Conservation (phyloP, 2,329 filamentous ascomycete genomes). For the Aspergillus fumigatus region DNA sequence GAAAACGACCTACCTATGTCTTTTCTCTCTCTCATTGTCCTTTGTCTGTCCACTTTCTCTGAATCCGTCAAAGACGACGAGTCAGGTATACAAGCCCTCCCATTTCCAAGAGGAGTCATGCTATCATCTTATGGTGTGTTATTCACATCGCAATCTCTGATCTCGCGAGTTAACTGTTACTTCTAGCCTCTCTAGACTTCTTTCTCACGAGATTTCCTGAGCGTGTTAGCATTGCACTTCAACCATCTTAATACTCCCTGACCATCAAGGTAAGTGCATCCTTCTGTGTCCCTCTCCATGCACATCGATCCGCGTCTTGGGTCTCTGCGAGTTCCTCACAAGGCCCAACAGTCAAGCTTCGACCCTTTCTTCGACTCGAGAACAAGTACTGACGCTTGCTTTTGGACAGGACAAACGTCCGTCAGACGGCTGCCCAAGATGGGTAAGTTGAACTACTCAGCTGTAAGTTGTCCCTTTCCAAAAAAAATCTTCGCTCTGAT, state of each 20-base stretch:
- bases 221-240: background rate
- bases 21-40: background rate
- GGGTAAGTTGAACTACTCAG: conserved; percentile 38
- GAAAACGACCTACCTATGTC: background rate
- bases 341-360: background rate
- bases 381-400: background rate
- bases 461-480: conserved; percentile 23
- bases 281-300: background rate
- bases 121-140: background rate
- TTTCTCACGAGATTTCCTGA: background rate
- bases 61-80: background rate
- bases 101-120: no score
- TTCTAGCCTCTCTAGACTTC: background rate
- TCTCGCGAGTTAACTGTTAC: background rate
- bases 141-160: background rate
- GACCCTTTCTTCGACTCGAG: background rate
- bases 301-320: background rate
- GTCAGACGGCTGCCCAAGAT: conserved; percentile 18
- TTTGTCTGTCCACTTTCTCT: background rate
- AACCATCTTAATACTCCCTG: background rate
- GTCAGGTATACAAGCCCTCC: background rate
- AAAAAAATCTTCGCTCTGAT: background rate
- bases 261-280: background rate
- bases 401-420: background rate
- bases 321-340: background rate